These are phyloP conservation scores for Gaultheria prostrata DNA, from an alignment of 148 eudicot species.

Conservation along the genomic window DNA sequence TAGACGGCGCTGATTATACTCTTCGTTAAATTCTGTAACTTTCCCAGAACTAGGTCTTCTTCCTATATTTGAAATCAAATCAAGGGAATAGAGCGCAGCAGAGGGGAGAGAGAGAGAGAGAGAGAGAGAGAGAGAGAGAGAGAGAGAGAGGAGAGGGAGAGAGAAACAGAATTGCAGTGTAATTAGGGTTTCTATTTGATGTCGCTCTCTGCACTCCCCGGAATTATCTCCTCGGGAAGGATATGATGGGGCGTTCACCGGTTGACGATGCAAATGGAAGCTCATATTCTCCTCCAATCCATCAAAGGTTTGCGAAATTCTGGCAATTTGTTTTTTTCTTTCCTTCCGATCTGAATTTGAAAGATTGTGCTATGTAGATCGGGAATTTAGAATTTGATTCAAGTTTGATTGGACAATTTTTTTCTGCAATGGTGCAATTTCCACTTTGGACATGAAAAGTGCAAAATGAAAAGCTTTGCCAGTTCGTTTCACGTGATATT, in stretches of 20 bases:
- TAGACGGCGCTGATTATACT: background rate
- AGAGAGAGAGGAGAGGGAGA: too few relatives aligned
- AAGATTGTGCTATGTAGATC: background rate
- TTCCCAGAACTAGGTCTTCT: background rate
- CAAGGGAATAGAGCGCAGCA: background rate
- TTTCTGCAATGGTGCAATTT: background rate
- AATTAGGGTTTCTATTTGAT: constrained; percentile 10
- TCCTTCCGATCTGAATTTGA: background rate
- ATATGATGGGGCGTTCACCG: constrained; percentile 3
- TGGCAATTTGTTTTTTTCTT: background rate
- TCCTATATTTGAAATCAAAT: background rate
- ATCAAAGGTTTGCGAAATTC: constrained; percentile 14
- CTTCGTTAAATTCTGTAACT: background rate
- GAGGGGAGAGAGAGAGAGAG: background rate
- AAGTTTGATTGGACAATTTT: background rate
- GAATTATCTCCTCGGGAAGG: constrained; percentile 3
- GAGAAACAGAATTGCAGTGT: background rate
- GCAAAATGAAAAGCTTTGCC: background rate
- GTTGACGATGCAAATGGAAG: constrained; percentile 2
- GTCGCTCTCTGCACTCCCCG: constrained; percentile 3
- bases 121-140: background rate
- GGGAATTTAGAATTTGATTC: background rate
- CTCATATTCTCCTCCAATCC: constrained; percentile 7
- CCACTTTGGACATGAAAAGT: background rate
- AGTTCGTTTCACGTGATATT: background rate